Conservation (phyloP, 352 stramenopile genomes). For the Phytopythium mirpurense region DNA sequence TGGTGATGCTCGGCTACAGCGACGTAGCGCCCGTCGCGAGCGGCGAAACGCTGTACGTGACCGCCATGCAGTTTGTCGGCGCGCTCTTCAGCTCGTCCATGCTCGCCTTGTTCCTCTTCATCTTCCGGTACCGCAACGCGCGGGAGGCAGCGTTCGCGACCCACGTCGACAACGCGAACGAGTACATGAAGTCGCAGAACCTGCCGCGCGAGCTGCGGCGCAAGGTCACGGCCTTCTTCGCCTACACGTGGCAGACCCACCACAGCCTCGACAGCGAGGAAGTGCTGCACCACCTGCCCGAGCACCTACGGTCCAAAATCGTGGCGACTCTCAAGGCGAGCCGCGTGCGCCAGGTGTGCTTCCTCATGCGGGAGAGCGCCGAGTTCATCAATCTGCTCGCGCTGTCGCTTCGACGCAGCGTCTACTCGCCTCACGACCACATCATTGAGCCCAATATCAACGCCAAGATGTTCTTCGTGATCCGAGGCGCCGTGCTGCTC, state of each 20-base stretch:
- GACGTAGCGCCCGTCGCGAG: conserved; percentile 57
- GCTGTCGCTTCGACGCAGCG: conserved; percentile 33
- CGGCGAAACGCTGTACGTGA: conserved; percentile 46
- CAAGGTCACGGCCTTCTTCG: conserved; percentile 62
- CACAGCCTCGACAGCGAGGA: conserved; percentile 59
- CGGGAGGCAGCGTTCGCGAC: conserved; percentile 39
- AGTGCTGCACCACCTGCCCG: conserved; percentile 46
- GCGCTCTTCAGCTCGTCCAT: conserved; percentile 52
- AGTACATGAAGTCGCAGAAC: conserved; percentile 71
- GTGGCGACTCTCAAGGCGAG: conserved; percentile 57
- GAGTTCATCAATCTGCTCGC: conserved; percentile 67
- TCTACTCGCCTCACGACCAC: conserved; percentile 52
- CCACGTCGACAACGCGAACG: conserved; percentile 61
- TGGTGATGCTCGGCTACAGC: conserved; percentile 59
- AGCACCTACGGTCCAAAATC: conserved; percentile 60
- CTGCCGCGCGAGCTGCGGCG: conserved; percentile 40
- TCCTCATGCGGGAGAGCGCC: conserved; percentile 61
- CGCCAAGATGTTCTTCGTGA: conserved; percentile 72
- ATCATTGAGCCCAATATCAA: conserved; percentile 76
- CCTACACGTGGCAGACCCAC: conserved; percentile 57
- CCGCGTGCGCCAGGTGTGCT: conserved; percentile 62
- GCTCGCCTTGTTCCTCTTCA: conserved; percentile 64
- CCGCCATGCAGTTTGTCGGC: conserved; percentile 38
- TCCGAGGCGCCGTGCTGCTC: conserved; percentile 44
- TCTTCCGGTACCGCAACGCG: conserved; percentile 61